Evolutionary conservation across 1,284 basidiomycete genomes (phyloP).

Genomic region (Golubevia pallescens): DNA sequence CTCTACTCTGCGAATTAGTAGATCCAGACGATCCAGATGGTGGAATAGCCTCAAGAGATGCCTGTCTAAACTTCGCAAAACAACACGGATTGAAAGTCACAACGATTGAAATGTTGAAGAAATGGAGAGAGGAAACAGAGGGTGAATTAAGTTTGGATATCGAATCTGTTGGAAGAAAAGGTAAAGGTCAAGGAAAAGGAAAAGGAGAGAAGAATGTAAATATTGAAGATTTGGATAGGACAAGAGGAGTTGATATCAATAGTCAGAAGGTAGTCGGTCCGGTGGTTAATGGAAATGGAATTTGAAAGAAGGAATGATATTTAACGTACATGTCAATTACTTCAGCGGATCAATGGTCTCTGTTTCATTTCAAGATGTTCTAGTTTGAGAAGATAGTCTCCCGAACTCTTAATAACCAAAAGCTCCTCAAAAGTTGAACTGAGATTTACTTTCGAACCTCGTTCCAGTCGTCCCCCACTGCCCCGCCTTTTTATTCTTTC

Average conservation of each 20-base stretch:
- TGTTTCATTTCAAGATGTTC: too few relatives aligned
- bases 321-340: too few relatives aligned
- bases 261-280: slow-evolving; percentile 8
- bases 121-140: slow-evolving; percentile 42
- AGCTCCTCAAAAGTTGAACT: too few relatives aligned
- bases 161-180: slow-evolving; percentile 5
- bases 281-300: too few relatives aligned
- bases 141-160: slow-evolving; percentile 13
- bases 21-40: slow-evolving; percentile 49
- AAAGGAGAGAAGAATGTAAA: neutral
- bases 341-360: too few relatives aligned
- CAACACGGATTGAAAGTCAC: slow-evolving; percentile 42
- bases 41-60: slow-evolving; percentile 59
- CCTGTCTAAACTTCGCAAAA: slow-evolving; percentile 54
- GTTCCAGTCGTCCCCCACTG: too few relatives aligned
- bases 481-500: too few relatives aligned
- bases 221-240: too few relatives aligned
- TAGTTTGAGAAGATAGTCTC: too few relatives aligned
- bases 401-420: too few relatives aligned
- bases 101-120: slow-evolving; percentile 52
- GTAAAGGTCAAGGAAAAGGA: slow-evolving; percentile 1
- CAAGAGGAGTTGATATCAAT: slow-evolving; percentile 1
- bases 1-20: slow-evolving; percentile 59
- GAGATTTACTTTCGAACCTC: too few relatives aligned
- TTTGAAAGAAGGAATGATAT: too few relatives aligned